Base-by-base conservation (phyloP, 805 yeast genomes). In the Starmerella apis region DNA sequence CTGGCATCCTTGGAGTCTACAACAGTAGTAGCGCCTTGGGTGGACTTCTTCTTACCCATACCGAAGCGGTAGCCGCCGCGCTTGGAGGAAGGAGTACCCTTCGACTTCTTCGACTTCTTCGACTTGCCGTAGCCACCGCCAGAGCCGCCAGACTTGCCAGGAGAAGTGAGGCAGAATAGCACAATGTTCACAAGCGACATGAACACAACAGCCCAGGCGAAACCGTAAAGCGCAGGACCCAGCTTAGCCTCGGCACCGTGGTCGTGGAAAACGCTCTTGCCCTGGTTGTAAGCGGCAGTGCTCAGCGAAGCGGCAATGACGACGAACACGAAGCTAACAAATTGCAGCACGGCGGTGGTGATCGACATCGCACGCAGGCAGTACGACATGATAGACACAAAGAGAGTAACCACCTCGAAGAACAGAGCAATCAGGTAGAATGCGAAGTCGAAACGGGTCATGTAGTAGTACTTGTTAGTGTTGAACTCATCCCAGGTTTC, bases 71-170 rank as follows among this genome's bases (percentile, higher is more conserved):
- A 59, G 22, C 59, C 59, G n/a, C 58, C 59, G 14, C 54, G 51
- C 55, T 53, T 49, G 30, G 39, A 27, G 16, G 50, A 70, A 86
- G 56, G 94, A 92, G 39, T 95, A 86, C 68, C 70, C 87, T 46
- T 88, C 88, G 64, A 96, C 19, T 16, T 25, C 44, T 41, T 41
- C 96, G 19, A 73, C 43, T 27, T 23, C 90, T n/a, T 73, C 86
- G 62, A 88, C 92, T 31, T 75, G 95, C 61, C 76, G 39, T 20
- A 36, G 83, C 8, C 78, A 79, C 49, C 87, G 86, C 64, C 95
- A 95, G 39, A 95, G 95, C 30, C 33, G 96, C 56, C 73, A 87
- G 54, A 83, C 94, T 49, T 88, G 86, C 64, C 83, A 94, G 45
- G 88, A 85, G 68, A 86, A 86, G 65, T 96, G 53, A 56, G 50